Base-by-base conservation (phyloP, 1,284 basidiomycete species). In the Leccinum angustisporum region DNA sequence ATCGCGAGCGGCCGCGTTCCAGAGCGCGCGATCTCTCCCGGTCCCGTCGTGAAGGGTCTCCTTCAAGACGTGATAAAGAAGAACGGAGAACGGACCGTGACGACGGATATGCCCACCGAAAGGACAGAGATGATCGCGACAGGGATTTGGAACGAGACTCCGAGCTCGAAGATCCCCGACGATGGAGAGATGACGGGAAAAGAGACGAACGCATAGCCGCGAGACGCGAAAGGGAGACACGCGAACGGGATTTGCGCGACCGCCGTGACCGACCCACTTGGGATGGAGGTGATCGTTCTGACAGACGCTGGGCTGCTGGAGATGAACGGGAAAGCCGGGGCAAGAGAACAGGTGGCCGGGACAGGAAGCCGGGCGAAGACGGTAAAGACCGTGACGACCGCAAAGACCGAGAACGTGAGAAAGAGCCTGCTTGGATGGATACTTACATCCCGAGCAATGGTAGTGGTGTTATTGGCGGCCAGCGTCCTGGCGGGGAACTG, bases 351-450 rank as follows among this genome's bases (percentile, higher is more conserved):
- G 70, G 78, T 66, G 86, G 81, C 55, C 85, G 86, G 53, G 90
- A 91, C 54, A 81, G 82, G 63, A 83, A 84, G 62, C 76, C 14
- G 70, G 74, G 70, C 43, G 87, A 88, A 34, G 87, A 88, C 58
- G 76, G 74, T 21, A 83, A 81, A 68, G 84, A 84, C 48, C 79
- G 79, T 62, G 86, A 85, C 61, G 82, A 83, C 53, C 78, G 81
- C 57, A 76, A 79, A 54, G 84, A 86, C 54, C 77, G 81, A 65
- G 86, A 87, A 68, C 86, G 83, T 71, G 91, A 91, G 78, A 92
- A 88, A 68, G 91, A 94, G 70, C 93, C 92, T 21, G 92, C 92
- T 16, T 95, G 92, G 92, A 94, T 95, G 91, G 91, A 92, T 66
- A 87, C 91, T n/a, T 92, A 93, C 70, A 82, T 91, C 64, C 87